Evolutionary conservation across 2,329 filamentous ascomycete genomes (phyloP).

Genomic region (Karstenula rhodostoma): DNA sequence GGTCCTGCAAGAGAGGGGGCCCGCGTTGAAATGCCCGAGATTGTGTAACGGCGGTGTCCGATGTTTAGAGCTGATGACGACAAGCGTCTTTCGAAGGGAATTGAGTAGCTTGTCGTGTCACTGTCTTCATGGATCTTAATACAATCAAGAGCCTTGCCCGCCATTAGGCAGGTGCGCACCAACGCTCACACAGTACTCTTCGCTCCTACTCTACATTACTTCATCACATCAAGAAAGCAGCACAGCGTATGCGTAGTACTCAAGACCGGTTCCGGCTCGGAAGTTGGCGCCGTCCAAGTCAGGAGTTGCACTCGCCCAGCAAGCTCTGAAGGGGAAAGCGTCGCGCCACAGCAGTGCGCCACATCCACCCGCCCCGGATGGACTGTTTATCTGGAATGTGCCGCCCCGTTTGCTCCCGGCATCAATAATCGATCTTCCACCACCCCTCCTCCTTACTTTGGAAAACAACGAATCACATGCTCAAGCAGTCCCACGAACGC

Average conservation of each 20-base stretch:
- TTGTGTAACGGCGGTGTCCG: no score
- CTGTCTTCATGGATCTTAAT: no score
- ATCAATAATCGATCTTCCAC: not conserved
- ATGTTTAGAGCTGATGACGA: no score
- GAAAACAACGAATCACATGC: constrained; percentile 9
- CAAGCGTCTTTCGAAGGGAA: no score
- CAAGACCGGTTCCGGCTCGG: constrained; percentile 10
- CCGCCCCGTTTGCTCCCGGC: not conserved
- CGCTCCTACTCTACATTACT: no score
- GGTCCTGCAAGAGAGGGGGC: no score
- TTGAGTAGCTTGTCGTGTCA: no score
- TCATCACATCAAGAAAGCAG: not conserved
- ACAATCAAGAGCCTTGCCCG: no score
- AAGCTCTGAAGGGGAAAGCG: not conserved
- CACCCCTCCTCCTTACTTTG: no score
- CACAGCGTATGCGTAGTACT: not conserved
- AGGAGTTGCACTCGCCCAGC: not conserved
- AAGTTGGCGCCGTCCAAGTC: not conserved
- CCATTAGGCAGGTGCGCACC: no score
- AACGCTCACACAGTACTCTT: no score
- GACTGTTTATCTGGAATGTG: constrained; percentile 1
- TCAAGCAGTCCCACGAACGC: not conserved
- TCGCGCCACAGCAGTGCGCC: constrained; percentile 11
- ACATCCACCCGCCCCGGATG: not conserved
- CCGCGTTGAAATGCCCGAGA: no score